Evolutionary conservation across 2,329 filamentous ascomycete genomes (phyloP), one percentile per base, ranked within the genome.

Genomic region (Daldinia eschscholtzii): DNA sequence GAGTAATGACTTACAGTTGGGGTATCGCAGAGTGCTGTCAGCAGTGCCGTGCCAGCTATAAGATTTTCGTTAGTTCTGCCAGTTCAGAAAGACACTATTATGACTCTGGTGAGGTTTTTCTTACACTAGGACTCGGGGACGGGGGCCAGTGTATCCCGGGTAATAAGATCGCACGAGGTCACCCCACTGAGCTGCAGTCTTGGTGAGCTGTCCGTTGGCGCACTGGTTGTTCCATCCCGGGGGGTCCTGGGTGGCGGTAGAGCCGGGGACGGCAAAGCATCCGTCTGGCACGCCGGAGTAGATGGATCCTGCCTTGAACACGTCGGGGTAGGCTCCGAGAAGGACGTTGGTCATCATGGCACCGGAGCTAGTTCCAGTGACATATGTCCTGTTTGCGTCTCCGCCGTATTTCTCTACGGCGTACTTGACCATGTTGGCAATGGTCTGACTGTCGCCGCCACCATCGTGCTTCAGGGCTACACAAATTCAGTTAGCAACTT

Each of bases 221-320:
- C 87, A 89, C 5, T 82, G 81, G 66, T 81, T 83, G 79, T 88
- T 87, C 87, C 87, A 89, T 52, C 79, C 80, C 5, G 80, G 76
- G 5, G 76, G 76, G 41, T 78, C 77, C 7, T 83, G 60, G 78
- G 75, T 76, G 26, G 75, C 82, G 0, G 82, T 81, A 15, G 80
- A 74, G 15, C 81, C 80, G 7, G 67, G 23, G 42, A 76, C 73
- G 58, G 65, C 72, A 64, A 76, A 76, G 66, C 75, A 76, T 65
- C 75, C 75, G 61, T 82, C 83, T 0, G 84, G 83, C 0, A 85
- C 84, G 48, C 84, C 83, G 10, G 82, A 76, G 70, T 83, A 85
- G 37, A 81, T 77, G 12, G 81, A 81, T 2, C 81, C 82, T 10
- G 83, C 84, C 42, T 79, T 79, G 76, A 85, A 84, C 15, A 85